A percentile compares a stretch with the other conserved stretches of the same genome.
Evolutionary conservation across 768 basidiomycete species (phyloP).

Genomic region (Tulasnella sp.): DNA sequence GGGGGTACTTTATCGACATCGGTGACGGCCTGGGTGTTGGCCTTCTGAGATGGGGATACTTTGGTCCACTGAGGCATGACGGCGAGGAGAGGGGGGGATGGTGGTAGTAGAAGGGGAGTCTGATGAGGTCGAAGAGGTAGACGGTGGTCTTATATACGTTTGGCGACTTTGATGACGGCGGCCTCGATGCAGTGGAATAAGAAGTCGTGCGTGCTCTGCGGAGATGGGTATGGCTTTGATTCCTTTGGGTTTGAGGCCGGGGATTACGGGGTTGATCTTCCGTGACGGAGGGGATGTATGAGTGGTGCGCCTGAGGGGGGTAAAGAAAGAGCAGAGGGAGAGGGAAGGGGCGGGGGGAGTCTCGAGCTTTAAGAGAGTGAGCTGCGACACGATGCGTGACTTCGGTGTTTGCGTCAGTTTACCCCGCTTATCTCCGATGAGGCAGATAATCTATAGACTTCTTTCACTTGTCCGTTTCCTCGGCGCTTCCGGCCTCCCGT

Average conservation of each 20-base stretch:
- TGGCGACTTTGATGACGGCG: background rate
- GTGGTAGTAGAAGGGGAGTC: background rate
- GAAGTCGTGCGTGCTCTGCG: too few relatives aligned
- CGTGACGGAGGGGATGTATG: background rate
- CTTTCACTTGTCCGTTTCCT: too few relatives aligned
- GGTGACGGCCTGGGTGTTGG: background rate
- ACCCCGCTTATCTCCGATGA: too few relatives aligned
- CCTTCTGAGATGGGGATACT: background rate
- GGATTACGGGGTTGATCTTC: background rate
- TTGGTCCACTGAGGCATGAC: background rate
- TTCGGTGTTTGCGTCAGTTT: background rate
- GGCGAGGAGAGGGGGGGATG: background rate
- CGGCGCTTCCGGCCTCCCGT: too few relatives aligned
- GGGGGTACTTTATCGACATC: background rate
- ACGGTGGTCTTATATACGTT: background rate
- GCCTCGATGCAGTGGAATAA: background rate
- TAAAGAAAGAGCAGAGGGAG: background rate
- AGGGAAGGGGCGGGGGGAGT: background rate
- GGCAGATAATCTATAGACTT: too few relatives aligned
- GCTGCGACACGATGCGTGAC: too few relatives aligned
- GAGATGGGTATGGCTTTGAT: background rate
- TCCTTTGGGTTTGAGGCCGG: background rate
- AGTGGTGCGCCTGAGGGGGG: background rate
- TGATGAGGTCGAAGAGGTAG: background rate
- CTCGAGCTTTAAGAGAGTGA: background rate